Conservation (phyloP, 257 asterid species). For the Cinchona pubescens region DNA sequence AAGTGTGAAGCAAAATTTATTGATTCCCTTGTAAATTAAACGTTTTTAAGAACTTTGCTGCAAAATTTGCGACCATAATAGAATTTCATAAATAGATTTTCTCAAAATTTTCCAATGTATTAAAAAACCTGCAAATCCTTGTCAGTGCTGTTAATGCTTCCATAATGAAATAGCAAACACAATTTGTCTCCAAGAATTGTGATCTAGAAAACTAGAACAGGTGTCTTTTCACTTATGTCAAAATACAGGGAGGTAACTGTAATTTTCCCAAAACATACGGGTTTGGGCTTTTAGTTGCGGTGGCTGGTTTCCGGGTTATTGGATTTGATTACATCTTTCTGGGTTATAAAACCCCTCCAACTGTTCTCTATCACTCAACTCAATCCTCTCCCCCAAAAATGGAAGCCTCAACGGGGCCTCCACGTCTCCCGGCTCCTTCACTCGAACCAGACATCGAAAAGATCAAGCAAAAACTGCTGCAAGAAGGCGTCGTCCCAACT, state of each 20-base stretch:
- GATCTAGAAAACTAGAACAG: too few relatives aligned
- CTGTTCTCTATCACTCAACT: background rate
- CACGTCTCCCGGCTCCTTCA: slow-evolving; percentile 43
- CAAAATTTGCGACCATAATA: too few relatives aligned
- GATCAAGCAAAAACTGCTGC: slow-evolving; percentile 51
- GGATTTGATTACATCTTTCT: background rate
- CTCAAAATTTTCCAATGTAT: background rate
- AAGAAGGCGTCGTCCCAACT: slow-evolving; percentile 59
- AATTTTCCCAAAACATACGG: background rate
- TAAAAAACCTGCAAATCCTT: background rate
- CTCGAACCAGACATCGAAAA: slow-evolving; percentile 47
- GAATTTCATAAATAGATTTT: background rate
- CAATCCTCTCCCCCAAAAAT: slow-evolving; percentile 21
- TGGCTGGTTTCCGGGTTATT: background rate
- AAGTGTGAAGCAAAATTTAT: too few relatives aligned
- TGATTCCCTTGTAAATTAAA: too few relatives aligned
- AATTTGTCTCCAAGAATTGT: too few relatives aligned
- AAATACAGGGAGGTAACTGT: background rate
- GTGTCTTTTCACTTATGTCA: background rate
- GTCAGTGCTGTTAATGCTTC: too few relatives aligned
- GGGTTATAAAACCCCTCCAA: background rate
- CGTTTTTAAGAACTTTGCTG: too few relatives aligned
- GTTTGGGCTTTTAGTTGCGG: background rate
- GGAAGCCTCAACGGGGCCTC: slow-evolving; percentile 70
- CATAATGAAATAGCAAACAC: too few relatives aligned